Evolutionary conservation across 345 rosid species (phyloP).

Genomic region (Eucalyptus sp.): DNA sequence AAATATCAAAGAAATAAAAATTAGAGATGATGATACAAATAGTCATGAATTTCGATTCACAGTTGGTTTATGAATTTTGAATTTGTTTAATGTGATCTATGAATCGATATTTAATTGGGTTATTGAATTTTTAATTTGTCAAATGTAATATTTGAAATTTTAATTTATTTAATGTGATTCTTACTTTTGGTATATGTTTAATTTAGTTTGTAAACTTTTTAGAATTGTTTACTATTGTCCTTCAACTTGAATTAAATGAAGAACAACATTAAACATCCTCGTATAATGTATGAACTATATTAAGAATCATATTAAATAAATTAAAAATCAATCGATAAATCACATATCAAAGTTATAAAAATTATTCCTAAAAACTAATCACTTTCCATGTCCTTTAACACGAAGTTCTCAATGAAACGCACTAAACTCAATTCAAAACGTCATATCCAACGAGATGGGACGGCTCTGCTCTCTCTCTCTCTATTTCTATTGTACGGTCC

Average conservation of each 20-base stretch:
- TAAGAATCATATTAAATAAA: fast-evolving
- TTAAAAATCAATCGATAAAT: too few relatives aligned
- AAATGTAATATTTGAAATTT: too few relatives aligned
- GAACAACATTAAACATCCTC: fast-evolving
- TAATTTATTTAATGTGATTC: fast-evolving
- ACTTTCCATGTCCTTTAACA: too few relatives aligned
- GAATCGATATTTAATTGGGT: fast-evolving
- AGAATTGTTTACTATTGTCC: fast-evolving
- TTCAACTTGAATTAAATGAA: fast-evolving
- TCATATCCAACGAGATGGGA: background rate
- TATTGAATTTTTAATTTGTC: too few relatives aligned
- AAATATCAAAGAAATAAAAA: too few relatives aligned
- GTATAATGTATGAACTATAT: too few relatives aligned
- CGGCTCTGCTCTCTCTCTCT: background rate
- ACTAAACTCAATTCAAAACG: background rate
- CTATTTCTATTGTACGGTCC: fast-evolving
- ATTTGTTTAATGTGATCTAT: background rate
- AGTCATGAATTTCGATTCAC: background rate
- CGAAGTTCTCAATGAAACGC: background rate
- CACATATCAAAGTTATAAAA: too few relatives aligned
- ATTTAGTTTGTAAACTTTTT: too few relatives aligned
- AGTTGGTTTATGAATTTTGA: fast-evolving
- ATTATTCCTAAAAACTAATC: too few relatives aligned
- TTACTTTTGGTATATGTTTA: fast-evolving
- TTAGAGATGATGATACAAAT: too few relatives aligned